phyloP scores from a whole-genome alignment of 768 basidiomycete genomes.

The Boletus bicolor region DNA sequence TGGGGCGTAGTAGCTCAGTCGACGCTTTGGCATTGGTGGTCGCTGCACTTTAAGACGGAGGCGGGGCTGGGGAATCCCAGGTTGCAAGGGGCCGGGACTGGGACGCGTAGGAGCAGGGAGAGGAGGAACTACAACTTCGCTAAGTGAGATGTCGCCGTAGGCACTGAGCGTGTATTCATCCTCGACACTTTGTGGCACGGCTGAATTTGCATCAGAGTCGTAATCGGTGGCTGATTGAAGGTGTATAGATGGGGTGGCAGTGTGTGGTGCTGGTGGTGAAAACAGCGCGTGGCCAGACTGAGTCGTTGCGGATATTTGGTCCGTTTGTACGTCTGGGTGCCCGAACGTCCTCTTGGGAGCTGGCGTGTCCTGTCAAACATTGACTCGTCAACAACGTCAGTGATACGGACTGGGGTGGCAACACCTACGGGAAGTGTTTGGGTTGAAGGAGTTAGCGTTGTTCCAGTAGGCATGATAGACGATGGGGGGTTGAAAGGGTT shows the following conservation, averaged over 20 bases:
- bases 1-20: conserved; percentile 9
- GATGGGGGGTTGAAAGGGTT: not conserved
- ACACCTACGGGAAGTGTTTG: conserved; percentile 11
- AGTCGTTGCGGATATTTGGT: not conserved
- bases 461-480: conserved; percentile 8
- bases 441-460: not conserved
- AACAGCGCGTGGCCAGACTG: not conserved
- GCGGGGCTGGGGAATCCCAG: conserved; percentile 10
- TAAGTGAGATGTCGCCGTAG: conserved; percentile 45
- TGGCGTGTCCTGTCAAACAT: conserved; percentile 5
- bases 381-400: not conserved
- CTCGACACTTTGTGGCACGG: conserved; percentile 12
- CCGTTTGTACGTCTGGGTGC: not conserved
- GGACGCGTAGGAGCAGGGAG: not conserved
- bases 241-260: not conserved
- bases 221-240: not conserved
- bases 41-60: conserved; percentile 27
- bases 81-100: not conserved
- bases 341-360: not conserved
- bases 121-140: conserved; percentile 36
- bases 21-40: conserved; percentile 28
- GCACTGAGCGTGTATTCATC: conserved; percentile 41
- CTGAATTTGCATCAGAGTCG: not conserved
- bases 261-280: not conserved
- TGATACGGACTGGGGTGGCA: not conserved